Evolutionary conservation across 2,329 filamentous ascomycete genomes (phyloP).

Genomic region (Hymenoscyphus repandus): DNA sequence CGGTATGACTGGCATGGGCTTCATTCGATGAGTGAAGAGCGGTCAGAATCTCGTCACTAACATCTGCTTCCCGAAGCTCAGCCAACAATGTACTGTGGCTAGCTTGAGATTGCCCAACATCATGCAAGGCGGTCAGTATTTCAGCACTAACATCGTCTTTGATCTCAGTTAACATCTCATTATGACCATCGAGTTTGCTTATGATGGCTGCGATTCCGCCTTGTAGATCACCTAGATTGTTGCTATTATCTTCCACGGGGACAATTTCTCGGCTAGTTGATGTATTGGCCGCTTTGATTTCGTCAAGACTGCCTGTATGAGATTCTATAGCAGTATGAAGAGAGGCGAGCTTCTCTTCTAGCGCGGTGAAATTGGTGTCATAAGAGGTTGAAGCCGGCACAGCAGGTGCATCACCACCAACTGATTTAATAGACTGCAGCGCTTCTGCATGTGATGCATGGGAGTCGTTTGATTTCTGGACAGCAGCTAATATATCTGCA

Average conservation of each 20-base stretch:
- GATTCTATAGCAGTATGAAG: slow-evolving; percentile 19
- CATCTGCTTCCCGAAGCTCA: slow-evolving; percentile 26
- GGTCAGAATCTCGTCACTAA: slow-evolving; percentile 30
- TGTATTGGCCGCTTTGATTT: slow-evolving; percentile 11
- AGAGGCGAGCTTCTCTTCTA: slow-evolving; percentile 20
- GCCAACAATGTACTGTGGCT: slow-evolving; percentile 18
- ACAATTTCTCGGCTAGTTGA: slow-evolving; percentile 10
- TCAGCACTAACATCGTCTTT: slow-evolving; percentile 30
- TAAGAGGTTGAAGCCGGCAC: neutral
- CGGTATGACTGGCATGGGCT: slow-evolving; percentile 15
- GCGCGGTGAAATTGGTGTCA: slow-evolving; percentile 7
- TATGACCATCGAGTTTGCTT: slow-evolving; percentile 20
- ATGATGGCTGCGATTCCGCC: slow-evolving; percentile 17
- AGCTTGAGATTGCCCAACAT: slow-evolving; percentile 19
- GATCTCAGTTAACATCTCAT: slow-evolving; percentile 24
- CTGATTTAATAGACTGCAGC: slow-evolving; percentile 11
- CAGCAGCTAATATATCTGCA: slow-evolving; percentile 24
- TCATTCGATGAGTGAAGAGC: slow-evolving; percentile 25
- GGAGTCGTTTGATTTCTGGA: slow-evolving; percentile 25
- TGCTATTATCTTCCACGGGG: slow-evolving; percentile 1
- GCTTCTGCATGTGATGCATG: slow-evolving; percentile 21
- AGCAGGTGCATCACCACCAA: neutral
- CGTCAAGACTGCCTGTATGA: slow-evolving; percentile 17
- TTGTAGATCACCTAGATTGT: slow-evolving; percentile 1
- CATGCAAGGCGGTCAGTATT: slow-evolving; percentile 28